Percentiles rank a stretch among this genome's conserved stretches.
These are phyloP conservation scores for Teratosphaeria gauchensis DNA, from an alignment of 2,329 filamentous ascomycete species.

Conservation along the genomic window DNA sequence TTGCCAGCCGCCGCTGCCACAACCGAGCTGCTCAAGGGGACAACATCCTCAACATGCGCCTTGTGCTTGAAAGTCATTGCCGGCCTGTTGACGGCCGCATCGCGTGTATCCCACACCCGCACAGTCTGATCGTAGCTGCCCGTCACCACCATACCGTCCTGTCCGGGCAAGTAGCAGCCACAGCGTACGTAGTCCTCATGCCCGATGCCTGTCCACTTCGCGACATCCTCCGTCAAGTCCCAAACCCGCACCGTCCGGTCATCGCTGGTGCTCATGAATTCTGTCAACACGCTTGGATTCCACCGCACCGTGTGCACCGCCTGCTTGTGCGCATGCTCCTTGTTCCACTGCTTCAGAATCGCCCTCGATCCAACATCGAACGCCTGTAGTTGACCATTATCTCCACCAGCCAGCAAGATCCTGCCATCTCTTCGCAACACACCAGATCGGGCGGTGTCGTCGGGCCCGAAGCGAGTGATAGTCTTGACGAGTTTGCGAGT, in stretches of 20 bases:
- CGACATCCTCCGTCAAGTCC: slow-evolving; percentile 76
- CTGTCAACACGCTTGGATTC: slow-evolving; percentile 72
- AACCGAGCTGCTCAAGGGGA: slow-evolving; percentile 77
- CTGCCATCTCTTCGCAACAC: slow-evolving; percentile 82
- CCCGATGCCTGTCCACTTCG: slow-evolving; percentile 68
- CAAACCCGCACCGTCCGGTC: slow-evolving; percentile 88
- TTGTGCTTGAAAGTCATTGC: slow-evolving; percentile 84
- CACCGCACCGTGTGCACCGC: slow-evolving; percentile 88
- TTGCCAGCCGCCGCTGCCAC: slow-evolving; percentile 78
- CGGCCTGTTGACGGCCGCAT: slow-evolving; percentile 44
- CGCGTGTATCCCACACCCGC: slow-evolving; percentile 82
- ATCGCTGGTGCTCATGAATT: slow-evolving; percentile 80
- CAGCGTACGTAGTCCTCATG: slow-evolving; percentile 88
- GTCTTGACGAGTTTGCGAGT: slow-evolving; percentile 89
- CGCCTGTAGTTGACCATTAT: slow-evolving; percentile 84
- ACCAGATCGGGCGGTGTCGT: slow-evolving; percentile 80
- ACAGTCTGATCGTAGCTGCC: slow-evolving; percentile 95
- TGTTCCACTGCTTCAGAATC: slow-evolving; percentile 86
- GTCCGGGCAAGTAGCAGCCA: slow-evolving; percentile 73
- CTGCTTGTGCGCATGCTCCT: slow-evolving; percentile 57
- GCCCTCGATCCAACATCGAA: slow-evolving; percentile 85
- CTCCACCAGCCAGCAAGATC: slow-evolving; percentile 83
- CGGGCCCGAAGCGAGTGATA: slow-evolving; percentile 70
- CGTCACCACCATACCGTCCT: slow-evolving; percentile 67
- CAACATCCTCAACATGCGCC: slow-evolving; percentile 79